Percentiles rank a stretch among this genome's conserved stretches.
phyloP scores from a whole-genome alignment of 208 protist genomes.

The Trypanosoma theileri region DNA sequence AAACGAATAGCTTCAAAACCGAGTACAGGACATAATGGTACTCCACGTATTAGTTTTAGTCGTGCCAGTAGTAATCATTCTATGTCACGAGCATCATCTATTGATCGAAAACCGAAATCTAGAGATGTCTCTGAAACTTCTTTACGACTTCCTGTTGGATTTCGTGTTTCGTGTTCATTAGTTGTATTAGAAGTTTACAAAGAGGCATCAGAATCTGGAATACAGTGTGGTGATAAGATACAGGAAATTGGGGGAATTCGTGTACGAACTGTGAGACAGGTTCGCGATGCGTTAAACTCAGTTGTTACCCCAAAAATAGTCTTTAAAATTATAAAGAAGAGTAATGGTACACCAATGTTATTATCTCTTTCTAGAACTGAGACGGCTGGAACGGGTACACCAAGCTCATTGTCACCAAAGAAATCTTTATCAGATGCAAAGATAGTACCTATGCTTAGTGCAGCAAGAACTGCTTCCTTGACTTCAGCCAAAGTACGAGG shows the following conservation, averaged over 20 bases:
- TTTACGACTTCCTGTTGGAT: constrained; percentile 1
- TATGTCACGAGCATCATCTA: background rate
- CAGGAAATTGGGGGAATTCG: constrained; percentile 11
- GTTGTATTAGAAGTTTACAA: constrained; percentile 3
- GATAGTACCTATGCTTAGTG: constrained; percentile 10
- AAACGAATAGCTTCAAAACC: background rate
- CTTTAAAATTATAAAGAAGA: constrained; percentile 9
- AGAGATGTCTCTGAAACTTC: background rate
- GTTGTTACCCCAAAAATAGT: constrained; percentile 13
- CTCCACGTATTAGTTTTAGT: constrained; percentile 10
- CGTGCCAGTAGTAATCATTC: constrained; percentile 3
- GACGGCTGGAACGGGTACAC: background rate
- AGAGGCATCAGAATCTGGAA: constrained; percentile 13
- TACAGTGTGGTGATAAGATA: constrained; percentile 19
- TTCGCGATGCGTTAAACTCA: background rate
- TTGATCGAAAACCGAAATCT: background rate
- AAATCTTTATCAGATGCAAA: background rate
- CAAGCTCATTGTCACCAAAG: background rate
- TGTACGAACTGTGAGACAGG: constrained; percentile 15
- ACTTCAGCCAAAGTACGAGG: background rate
- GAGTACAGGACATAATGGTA: background rate
- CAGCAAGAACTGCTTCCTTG: background rate
- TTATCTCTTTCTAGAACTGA: background rate
- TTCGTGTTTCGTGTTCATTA: constrained; percentile 10
- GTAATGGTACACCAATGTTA: background rate